A percentile compares a stretch with the other conserved stretches of the same genome.
Evolutionary conservation across 1,284 basidiomycete species (phyloP).

Genomic region (Ganoderma meredithae): DNA sequence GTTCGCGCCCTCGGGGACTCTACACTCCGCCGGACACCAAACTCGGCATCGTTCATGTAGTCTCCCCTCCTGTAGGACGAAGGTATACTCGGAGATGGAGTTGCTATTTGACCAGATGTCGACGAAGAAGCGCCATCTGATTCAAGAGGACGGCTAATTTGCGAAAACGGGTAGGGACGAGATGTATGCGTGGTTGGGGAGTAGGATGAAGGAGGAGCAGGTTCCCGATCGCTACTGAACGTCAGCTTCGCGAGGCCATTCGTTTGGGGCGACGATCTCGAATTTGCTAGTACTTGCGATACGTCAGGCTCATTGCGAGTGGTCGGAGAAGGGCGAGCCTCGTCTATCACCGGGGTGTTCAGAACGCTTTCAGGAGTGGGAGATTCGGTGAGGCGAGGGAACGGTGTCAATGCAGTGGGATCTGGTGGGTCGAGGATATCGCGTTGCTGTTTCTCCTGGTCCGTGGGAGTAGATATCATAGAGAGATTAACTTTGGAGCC

Average conservation of each 20-base stretch:
- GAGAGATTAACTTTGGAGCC: conserved; percentile 9
- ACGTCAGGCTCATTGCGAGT: conserved; percentile 23
- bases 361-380: conserved; percentile 28
- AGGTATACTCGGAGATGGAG: conserved; percentile 9
- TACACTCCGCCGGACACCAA: conserved; percentile 39
- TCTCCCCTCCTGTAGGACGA: conserved; percentile 39
- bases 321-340: conserved; percentile 20
- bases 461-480: not conserved
- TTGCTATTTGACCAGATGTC: not conserved
- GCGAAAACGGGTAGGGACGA: conserved; percentile 3
- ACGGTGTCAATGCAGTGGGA: conserved; percentile 25
- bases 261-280: not conserved
- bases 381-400: conserved; percentile 36
- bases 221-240: conserved; percentile 14
- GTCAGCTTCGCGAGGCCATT: not conserved
- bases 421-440: conserved; percentile 20
- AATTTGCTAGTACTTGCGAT: not conserved
- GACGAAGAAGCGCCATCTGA: not conserved
- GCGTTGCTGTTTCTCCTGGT: conserved; percentile 5
- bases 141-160: not conserved
- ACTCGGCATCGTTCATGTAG: conserved; percentile 48
- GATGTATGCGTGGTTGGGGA: conserved; percentile 11
- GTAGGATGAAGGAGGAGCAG: conserved; percentile 5
- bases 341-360: conserved; percentile 28
- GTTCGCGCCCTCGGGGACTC: conserved; percentile 20